phyloP scores from a whole-genome alignment of 192 early-diverging fungal genomes.

The Linnemannia hyalina region DNA sequence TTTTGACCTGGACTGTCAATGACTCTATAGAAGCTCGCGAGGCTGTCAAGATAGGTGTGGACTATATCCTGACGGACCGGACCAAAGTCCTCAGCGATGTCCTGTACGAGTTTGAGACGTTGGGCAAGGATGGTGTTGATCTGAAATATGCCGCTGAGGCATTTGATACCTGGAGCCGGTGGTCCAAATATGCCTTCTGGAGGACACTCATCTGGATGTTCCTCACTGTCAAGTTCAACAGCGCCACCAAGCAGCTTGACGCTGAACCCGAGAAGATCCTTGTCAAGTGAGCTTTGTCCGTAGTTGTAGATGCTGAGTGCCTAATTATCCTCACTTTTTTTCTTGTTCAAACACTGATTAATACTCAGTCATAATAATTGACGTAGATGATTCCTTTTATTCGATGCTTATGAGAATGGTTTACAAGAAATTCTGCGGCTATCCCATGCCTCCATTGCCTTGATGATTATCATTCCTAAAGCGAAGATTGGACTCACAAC shows the following conservation, averaged over 20 bases:
- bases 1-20: constrained; percentile 70
- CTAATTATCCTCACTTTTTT: neutral
- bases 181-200: constrained; percentile 48
- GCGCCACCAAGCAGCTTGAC: constrained; percentile 27
- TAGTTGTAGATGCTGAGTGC: neutral
- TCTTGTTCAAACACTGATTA: too few relatives aligned
- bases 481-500: neutral
- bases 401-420: neutral
- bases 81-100: constrained; percentile 41
- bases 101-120: constrained; percentile 26
- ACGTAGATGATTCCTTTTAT: neutral
- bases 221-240: constrained; percentile 30
- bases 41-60: constrained; percentile 59
- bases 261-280: constrained; percentile 9
- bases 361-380: too few relatives aligned
- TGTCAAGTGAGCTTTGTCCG: neutral
- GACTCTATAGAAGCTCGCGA: constrained; percentile 45
- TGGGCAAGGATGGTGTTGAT: constrained; percentile 40
- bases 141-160: constrained; percentile 35
- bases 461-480: too few relatives aligned
- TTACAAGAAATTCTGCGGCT: too few relatives aligned
- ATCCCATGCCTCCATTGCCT: too few relatives aligned
- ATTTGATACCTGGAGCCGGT: constrained; percentile 44
- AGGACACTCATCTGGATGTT: constrained; percentile 38
- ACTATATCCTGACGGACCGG: constrained; percentile 67